Evolutionary conservation across 805 yeast genomes (phyloP), one percentile per base, ranked within the genome.

Genomic region (Ogataea pilisensis): DNA sequence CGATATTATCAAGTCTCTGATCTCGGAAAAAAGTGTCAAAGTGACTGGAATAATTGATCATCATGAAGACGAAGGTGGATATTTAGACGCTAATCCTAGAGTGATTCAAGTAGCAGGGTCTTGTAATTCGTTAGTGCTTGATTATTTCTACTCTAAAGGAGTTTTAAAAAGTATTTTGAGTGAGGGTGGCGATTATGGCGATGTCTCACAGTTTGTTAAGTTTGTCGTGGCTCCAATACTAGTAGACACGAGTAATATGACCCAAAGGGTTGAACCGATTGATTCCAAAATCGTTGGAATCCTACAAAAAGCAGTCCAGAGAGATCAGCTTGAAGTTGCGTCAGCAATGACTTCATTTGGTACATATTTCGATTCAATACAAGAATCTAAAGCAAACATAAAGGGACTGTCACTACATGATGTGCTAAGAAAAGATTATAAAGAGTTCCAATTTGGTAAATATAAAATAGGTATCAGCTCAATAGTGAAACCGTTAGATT

Each of bases 351-450:
- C 57, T 19, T 21, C 11, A 8, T 25, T 38, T 3, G 37, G 39
- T 14, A 13, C 28, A 7, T 31, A 33, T 14, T 76, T 53, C 50
- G 43, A 54, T 4, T 51, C 53, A 2, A 53, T 80, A 19, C 66
- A 60, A 35, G 46, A 51, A 3, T 78, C 80, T 16, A 90, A 88
- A 57, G 72, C 72, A 42, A 76, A 86, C 53, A 65, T 90, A 28
- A 57, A 60, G 3, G 89, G 87, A 0, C 67, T 93, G 28, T 53
- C 75, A 1, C 60, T 79, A 5, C 51, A 51, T 5, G 95, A 88
- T 38, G 61, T 93, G 6, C 65, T 93, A 30, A 67, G 81, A 34
- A 90, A 89, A 60, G 99, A 91, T 58, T 91, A 85, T 63, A 91
- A 91, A 57, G 78, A 78, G 53, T 89, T 83, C 65, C 61, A 55